These are phyloP conservation scores for Leucosporidium creatinivorum DNA, from an alignment of 768 basidiomycete species.

Conservation along the genomic window DNA sequence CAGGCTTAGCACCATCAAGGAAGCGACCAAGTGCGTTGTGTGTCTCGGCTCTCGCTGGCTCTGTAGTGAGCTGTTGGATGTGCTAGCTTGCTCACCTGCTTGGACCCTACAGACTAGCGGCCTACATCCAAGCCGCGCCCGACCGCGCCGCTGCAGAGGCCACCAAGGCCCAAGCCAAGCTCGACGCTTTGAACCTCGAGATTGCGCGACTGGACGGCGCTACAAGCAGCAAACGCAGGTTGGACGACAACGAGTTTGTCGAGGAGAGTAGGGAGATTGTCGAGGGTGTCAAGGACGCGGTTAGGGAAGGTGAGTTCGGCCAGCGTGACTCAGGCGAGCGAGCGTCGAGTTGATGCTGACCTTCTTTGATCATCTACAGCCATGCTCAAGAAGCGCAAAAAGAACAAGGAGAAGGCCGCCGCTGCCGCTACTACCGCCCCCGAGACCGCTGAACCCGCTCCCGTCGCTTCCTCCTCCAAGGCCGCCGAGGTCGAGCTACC, in stretches of 20 bases:
- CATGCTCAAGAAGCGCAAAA: constrained; percentile 68
- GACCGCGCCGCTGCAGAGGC: constrained; percentile 49
- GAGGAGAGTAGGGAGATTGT: constrained; percentile 87
- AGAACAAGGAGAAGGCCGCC: constrained; percentile 37
- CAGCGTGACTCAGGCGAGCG: not conserved
- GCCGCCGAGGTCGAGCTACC: not conserved
- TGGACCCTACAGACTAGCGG: constrained; percentile 55
- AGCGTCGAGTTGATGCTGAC: constrained; percentile 26
- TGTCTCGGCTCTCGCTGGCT: not conserved
- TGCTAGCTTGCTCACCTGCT: not conserved
- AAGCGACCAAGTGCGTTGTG: constrained; percentile 73
- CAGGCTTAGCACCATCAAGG: constrained; percentile 85
- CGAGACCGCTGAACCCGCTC: not conserved
- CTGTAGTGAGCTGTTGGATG: too few species aligned
- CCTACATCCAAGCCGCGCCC: constrained; percentile 77
- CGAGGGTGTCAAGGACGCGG: constrained; percentile 83
- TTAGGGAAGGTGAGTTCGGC: constrained; percentile 60
- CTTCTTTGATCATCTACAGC: constrained; percentile 45
- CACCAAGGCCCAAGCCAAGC: constrained; percentile 23
- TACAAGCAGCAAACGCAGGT: constrained; percentile 66
- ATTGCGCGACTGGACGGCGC: constrained; percentile 31
- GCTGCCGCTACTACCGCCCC: not conserved
- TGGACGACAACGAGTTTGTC: constrained; percentile 86
- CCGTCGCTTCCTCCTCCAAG: not conserved
- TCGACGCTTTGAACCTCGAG: constrained; percentile 35